Conservation (phyloP, 768 basidiomycete species). For the Hericium rajendrae region DNA sequence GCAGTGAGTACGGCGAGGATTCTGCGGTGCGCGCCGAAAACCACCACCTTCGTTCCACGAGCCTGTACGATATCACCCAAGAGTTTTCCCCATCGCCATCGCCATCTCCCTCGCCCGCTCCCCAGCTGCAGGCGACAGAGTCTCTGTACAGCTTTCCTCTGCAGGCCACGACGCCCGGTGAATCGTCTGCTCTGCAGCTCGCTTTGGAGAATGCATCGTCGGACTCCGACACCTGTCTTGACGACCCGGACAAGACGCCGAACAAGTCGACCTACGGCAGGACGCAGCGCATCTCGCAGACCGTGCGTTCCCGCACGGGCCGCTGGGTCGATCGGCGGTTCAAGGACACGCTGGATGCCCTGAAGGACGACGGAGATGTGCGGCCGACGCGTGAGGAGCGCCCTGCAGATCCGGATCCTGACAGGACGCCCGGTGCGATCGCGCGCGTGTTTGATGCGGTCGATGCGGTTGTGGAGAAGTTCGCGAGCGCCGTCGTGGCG, state of each 20-base stretch:
- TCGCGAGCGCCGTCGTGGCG: neutral
- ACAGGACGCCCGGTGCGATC: neutral
- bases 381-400: neutral
- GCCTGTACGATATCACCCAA: conserved; percentile 36
- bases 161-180: too few species aligned
- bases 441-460: neutral
- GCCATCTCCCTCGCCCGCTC: conserved; percentile 15
- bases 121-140: neutral
- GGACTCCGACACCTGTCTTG: conserved; percentile 5
- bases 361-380: neutral
- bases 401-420: neutral
- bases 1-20: conserved; percentile 39
- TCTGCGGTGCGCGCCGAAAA: conserved; percentile 29
- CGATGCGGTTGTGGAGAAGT: neutral
- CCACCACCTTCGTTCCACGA: conserved; percentile 42
- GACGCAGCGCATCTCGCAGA: conserved; percentile 33
- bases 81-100: conserved; percentile 13
- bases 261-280: conserved; percentile 9
- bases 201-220: conserved; percentile 12
- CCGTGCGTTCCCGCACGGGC: conserved; percentile 46
- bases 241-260: conserved; percentile 11
- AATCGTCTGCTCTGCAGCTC: conserved; percentile 7
- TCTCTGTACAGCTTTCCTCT: too few species aligned
- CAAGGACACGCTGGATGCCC: conserved; percentile 18
- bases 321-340: conserved; percentile 54